Evolutionary conservation across 345 rosid genomes (phyloP).

Genomic region (Hibiscus tridactylites): DNA sequence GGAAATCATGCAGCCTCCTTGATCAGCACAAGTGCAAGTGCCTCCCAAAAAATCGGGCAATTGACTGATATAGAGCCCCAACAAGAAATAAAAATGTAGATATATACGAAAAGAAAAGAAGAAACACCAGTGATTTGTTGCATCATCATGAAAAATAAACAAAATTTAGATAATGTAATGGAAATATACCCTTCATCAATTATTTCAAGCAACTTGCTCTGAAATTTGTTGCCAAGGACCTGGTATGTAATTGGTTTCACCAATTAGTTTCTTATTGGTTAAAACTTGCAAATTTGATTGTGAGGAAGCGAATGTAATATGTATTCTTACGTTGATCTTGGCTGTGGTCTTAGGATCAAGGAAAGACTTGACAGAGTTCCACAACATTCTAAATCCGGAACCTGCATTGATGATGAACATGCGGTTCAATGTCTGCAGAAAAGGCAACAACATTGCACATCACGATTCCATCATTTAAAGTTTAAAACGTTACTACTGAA

Average conservation of each 20-base stretch:
- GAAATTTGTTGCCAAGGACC: slow-evolving; percentile 94
- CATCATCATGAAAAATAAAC: not conserved
- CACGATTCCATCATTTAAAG: not conserved
- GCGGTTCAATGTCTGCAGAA: slow-evolving; percentile 69
- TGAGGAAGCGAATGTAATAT: slow-evolving; percentile 2
- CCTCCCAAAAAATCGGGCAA: slow-evolving; percentile 95
- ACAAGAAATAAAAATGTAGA: not conserved
- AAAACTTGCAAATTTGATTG: not conserved
- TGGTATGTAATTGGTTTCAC: slow-evolving; percentile 14
- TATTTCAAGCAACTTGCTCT: slow-evolving; percentile 88
- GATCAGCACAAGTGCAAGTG: slow-evolving; percentile 72
- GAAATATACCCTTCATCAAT: slow-evolving; percentile 60
- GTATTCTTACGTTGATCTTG: slow-evolving; percentile 67
- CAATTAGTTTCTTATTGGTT: slow-evolving; percentile 9
- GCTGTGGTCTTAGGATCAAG: slow-evolving; percentile 96
- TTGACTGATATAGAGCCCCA: slow-evolving; percentile 41
- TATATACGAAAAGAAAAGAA: not conserved
- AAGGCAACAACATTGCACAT: not conserved
- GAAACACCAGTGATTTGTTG: slow-evolving; percentile 7
- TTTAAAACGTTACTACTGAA: not conserved
- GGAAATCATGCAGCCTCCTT: slow-evolving; percentile 84
- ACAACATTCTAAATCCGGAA: slow-evolving; percentile 96
- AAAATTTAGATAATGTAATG: not conserved
- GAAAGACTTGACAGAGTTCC: slow-evolving; percentile 90
- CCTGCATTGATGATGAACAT: slow-evolving; percentile 99